These are phyloP conservation scores for Paramecium primaurelia DNA, from an alignment of 73 alveolate species.

Conservation along the genomic window DNA sequence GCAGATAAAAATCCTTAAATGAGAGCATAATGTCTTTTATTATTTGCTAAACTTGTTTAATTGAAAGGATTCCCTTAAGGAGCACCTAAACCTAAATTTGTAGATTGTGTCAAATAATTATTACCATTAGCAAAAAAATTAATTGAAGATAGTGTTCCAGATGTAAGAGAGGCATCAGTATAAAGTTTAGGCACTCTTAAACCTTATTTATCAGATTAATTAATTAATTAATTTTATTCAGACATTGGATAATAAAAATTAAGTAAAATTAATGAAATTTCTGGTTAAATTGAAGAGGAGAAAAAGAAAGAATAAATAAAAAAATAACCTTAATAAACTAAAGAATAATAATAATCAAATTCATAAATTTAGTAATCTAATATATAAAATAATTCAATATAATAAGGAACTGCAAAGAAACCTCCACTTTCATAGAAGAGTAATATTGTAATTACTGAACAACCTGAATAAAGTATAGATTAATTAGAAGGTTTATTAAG, in stretches of 20 bases:
- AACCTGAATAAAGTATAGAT: background rate
- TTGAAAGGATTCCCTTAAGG: constrained; percentile 9
- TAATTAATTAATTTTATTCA: background rate
- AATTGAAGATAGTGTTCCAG: constrained; percentile 60
- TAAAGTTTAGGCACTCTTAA: constrained; percentile 48
- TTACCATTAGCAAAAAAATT: constrained; percentile 40
- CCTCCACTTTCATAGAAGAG: background rate
- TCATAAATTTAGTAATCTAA: background rate
- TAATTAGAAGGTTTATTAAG: background rate
- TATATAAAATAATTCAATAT: background rate
- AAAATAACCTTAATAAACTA: background rate
- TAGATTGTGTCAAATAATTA: background rate
- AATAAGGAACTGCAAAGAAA: background rate
- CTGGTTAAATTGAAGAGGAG: background rate
- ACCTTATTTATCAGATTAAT: constrained; percentile 27
- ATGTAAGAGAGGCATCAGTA: constrained; percentile 55
- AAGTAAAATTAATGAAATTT: constrained; percentile 22
- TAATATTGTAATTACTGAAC: background rate
- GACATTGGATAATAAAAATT: background rate
- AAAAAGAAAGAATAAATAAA: constrained; percentile 30
- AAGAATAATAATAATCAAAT: constrained; percentile 17
- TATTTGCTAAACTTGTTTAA: background rate
- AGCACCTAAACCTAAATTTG: background rate
- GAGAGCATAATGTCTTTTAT: background rate
- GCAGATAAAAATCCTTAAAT: constrained; percentile 53